Evolutionary conservation across 2,329 filamentous ascomycete species (phyloP), one percentile per base, ranked within the genome.

Genomic region (Fusarium pseudonygamai): DNA sequence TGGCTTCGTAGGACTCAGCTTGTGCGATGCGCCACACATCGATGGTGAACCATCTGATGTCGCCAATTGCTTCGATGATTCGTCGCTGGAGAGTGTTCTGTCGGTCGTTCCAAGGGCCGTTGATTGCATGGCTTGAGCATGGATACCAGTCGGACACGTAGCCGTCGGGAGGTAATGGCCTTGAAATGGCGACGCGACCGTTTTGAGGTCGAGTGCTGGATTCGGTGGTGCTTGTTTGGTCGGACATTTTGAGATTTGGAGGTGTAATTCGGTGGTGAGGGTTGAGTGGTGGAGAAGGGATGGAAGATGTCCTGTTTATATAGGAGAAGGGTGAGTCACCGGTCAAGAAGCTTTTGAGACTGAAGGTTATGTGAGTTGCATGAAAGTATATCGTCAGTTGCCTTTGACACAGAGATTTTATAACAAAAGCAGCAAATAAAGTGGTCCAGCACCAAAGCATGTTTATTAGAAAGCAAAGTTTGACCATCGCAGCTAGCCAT

Each of bases 391-490:
- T 10, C 3, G 39, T n/a, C 39, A 42, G 39, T 42, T 42, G 13
- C 5, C 7, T n/a, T 42, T 42, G 14, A 40, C 12, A 2, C 1
- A 3, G 12, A 11, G 12, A 40, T 22, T 40, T n/a, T n/a, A 2
- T n/a, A 5, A 10, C 22, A n/a, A n/a, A n/a, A 40, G 22, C 39
- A n/a, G 22, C 39, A 42, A 42, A 40, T 7, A 13, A 13, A 40
- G 13, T n/a, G 39, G 39, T n/a, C 1, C 39, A 14, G 20, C 22
- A 13, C 7, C 4, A 40, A 5, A 0, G n/a, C n/a, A 36, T 22
- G 7, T 40, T 14, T n/a, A n/a, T 40, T 3, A 14, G 2, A 3
- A 22, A 40, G 39, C 39, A 40, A 40, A 40, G 12, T 40, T n/a
- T 40, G 20, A 6, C 6, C 22, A 40, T 40, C 22, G 1, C 3